Conservation (phyloP, 805 yeast genomes). For the Naumovozyma dairenensis region DNA sequence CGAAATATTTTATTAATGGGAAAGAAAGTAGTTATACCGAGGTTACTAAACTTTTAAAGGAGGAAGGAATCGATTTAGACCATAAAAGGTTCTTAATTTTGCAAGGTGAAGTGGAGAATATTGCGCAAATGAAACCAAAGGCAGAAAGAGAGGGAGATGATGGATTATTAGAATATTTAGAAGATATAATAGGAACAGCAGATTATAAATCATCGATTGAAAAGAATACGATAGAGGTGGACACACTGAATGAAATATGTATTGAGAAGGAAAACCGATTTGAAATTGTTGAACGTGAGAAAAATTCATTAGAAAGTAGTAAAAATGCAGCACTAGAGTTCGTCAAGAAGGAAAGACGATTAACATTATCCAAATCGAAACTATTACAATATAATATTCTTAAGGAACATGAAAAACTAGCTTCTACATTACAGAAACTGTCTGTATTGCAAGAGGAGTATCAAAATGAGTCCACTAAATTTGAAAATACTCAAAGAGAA, state of each 20-base stretch:
- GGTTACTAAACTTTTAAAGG: constrained; percentile 64
- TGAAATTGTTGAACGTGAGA: constrained; percentile 70
- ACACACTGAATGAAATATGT: constrained; percentile 69
- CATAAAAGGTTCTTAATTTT: constrained; percentile 89
- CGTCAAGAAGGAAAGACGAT: constrained; percentile 52
- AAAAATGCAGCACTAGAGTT: constrained; percentile 63
- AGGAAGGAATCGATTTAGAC: constrained; percentile 84
- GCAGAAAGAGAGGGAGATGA: constrained; percentile 90
- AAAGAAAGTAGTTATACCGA: constrained; percentile 62
- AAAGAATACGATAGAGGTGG: constrained; percentile 47
- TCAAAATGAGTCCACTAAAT: constrained; percentile 34
- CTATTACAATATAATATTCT: constrained; percentile 44
- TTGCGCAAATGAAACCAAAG: constrained; percentile 97
- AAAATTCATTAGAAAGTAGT: constrained; percentile 48
- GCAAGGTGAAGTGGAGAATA: constrained; percentile 97
- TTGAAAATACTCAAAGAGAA: constrained; percentile 33
- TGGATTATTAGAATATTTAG: constrained; percentile 86
- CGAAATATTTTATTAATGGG: constrained; percentile 69
- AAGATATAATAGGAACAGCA: constrained; percentile 94
- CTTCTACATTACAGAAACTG: constrained; percentile 31
- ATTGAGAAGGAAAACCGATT: constrained; percentile 72
- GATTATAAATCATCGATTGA: constrained; percentile 72
- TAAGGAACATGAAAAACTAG: constrained; percentile 34
- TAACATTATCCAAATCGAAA: constrained; percentile 43
- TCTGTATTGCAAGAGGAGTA: constrained; percentile 35